Evolutionary conservation across 148 eudicot genomes (phyloP).

Genomic region (Suaeda aralocaspica): DNA sequence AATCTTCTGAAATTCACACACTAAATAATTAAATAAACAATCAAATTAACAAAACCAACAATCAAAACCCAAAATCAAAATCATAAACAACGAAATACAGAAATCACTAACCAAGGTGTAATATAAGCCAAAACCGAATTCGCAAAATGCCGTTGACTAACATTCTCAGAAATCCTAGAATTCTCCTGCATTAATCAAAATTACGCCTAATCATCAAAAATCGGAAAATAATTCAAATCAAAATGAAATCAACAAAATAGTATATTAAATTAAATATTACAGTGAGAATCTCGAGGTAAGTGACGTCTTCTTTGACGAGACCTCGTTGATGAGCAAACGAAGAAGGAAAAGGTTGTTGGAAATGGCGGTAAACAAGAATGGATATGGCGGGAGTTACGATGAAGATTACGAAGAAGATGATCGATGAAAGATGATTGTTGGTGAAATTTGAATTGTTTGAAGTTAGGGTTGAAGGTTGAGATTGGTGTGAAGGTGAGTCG

Average conservation of each 20-base stretch:
- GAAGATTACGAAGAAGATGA: slow-evolving; percentile 31
- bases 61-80: not conserved
- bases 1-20: not conserved
- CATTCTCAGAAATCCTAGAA: slow-evolving; percentile 58
- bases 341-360: slow-evolving; percentile 20
- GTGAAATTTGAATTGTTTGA: slow-evolving; percentile 8
- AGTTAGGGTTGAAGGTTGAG: slow-evolving; percentile 4
- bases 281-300: slow-evolving; percentile 47
- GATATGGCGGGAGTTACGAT: slow-evolving; percentile 37
- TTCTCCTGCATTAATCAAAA: slow-evolving; percentile 56
- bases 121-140: slow-evolving; percentile 79
- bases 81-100: not conserved
- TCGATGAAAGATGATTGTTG: slow-evolving; percentile 22
- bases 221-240: too few species aligned
- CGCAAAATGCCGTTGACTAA: slow-evolving; percentile 42
- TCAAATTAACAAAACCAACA: too few species aligned
- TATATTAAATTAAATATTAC: slow-evolving; percentile 27
- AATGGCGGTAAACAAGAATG: slow-evolving; percentile 32
- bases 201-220: not conserved
- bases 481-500: slow-evolving; percentile 19
- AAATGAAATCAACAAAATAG: not conserved
- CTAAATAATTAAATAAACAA: not conserved
- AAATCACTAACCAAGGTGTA: slow-evolving; percentile 72
- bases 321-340: slow-evolving; percentile 23
- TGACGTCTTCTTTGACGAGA: slow-evolving; percentile 46